Conservation (phyloP, 352 stramenopile genomes). For the Globisporangium uncinulatum region DNA sequence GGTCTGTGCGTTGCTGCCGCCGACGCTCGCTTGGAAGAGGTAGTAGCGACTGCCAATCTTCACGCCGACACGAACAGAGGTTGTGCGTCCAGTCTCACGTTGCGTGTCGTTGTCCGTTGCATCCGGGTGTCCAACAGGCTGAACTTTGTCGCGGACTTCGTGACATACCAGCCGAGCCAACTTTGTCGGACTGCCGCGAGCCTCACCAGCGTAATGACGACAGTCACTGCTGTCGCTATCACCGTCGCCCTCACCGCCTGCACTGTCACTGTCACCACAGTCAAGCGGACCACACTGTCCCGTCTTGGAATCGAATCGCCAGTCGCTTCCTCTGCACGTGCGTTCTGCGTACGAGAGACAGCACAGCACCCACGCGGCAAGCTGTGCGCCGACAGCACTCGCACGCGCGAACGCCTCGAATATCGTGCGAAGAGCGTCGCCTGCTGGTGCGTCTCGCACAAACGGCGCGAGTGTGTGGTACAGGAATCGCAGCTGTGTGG, state of each 20-base stretch:
- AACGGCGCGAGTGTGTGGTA: conserved; percentile 19
- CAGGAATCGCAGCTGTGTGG: conserved; percentile 34
- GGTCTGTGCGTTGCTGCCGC: not conserved
- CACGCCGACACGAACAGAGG: conserved; percentile 11
- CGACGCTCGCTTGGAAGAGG: conserved; percentile 24
- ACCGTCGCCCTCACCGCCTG: not conserved
- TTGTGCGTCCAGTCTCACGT: no score
- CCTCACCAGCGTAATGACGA: not conserved
- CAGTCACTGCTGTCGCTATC: not conserved
- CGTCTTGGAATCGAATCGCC: no score
- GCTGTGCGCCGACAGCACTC: conserved; percentile 40
- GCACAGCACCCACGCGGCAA: conserved; percentile 36
- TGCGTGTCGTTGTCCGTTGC: no score
- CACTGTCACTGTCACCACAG: not conserved
- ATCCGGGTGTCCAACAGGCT: no score
- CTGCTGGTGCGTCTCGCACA: conserved; percentile 15
- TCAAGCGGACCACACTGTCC: no score
- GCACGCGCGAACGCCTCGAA: conserved; percentile 20
- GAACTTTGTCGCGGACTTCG: not conserved
- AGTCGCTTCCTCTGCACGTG: not conserved
- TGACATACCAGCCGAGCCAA: not conserved
- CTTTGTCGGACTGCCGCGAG: not conserved
- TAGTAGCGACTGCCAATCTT: conserved; percentile 31
- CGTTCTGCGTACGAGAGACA: conserved; percentile 21
- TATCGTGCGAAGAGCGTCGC: not conserved